A percentile compares a stretch with the other conserved stretches of the same genome.
These are phyloP conservation scores for Eutrema heterophyllum DNA, from an alignment of 345 rosid genomes.

Conservation along the genomic window DNA sequence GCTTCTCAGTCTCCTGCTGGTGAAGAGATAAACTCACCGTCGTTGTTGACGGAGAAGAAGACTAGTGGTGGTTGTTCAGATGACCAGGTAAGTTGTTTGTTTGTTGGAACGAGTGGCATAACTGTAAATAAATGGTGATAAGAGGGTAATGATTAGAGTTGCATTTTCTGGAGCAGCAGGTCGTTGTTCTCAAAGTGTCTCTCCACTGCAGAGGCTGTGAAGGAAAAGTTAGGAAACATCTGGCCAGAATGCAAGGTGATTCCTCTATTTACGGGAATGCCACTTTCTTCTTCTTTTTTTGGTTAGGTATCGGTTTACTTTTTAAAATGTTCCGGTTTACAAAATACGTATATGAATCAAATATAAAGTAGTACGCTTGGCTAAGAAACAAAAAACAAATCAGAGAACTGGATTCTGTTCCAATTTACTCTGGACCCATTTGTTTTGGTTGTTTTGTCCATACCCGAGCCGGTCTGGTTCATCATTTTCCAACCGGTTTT, in stretches of 20 bases:
- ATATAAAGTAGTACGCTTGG: neutral
- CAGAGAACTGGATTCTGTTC: neutral
- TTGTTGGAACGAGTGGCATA: constrained; percentile 13
- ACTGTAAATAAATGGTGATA: neutral
- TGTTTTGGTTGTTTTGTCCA: neutral
- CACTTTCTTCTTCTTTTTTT: neutral
- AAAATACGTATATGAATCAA: neutral
- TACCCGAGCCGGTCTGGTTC: neutral
- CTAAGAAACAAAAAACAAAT: neutral
- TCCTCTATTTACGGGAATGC: constrained; percentile 9
- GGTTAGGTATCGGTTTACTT: neutral
- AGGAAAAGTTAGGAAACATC: constrained; percentile 84
- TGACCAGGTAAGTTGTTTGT: constrained; percentile 25
- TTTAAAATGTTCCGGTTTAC: neutral
- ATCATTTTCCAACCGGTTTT: neutral
- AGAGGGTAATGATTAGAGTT: constrained; percentile 12
- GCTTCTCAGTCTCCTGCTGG: neutral
- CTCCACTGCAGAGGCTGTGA: constrained; percentile 91
- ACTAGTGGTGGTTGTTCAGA: constrained; percentile 10
- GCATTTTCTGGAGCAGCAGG: constrained; percentile 33
- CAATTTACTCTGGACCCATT: neutral
- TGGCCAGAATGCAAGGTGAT: constrained; percentile 84
- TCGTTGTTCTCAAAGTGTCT: constrained; percentile 87
- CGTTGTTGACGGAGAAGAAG: neutral
- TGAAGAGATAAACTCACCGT: neutral